A percentile compares a stretch with the other conserved stretches of the same genome.
These are phyloP conservation scores for Didymella glomerata DNA, from an alignment of 2,329 filamentous ascomycete genomes.

Conservation along the genomic window DNA sequence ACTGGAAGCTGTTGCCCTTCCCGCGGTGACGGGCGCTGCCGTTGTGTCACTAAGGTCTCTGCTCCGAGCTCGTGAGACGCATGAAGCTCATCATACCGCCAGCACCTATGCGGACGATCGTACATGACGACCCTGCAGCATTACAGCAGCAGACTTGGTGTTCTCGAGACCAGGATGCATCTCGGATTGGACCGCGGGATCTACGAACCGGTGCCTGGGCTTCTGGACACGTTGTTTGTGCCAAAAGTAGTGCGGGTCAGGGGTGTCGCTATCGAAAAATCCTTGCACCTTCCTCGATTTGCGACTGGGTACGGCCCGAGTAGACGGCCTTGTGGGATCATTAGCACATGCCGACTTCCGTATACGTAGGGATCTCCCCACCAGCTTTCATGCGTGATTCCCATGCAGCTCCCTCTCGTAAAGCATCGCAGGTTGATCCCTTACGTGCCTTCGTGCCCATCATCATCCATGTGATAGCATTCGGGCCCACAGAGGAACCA, in stretches of 20 bases:
- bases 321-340: slow-evolving; percentile 36
- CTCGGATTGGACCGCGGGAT: slow-evolving; percentile 50
- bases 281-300: slow-evolving; percentile 43
- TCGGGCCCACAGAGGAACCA: slow-evolving; percentile 36
- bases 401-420: slow-evolving; percentile 15
- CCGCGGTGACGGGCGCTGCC: slow-evolving; percentile 31
- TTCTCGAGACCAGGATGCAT: slow-evolving; percentile 20
- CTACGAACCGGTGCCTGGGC: slow-evolving; percentile 50
- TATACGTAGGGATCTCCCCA: not conserved
- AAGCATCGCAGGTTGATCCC: slow-evolving; percentile 26
- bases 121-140: slow-evolving; percentile 12
- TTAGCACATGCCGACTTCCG: slow-evolving; percentile 24
- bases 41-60: slow-evolving; percentile 25
- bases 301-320: slow-evolving; percentile 50
- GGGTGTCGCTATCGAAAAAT: slow-evolving; percentile 25
- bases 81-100: slow-evolving; percentile 8
- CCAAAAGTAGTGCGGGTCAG: slow-evolving; percentile 43
- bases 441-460: slow-evolving; percentile 23
- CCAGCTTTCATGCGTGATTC: slow-evolving; percentile 9
- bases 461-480: slow-evolving; percentile 19
- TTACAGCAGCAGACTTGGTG: slow-evolving; percentile 10
- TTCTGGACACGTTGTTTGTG: slow-evolving; percentile 48
- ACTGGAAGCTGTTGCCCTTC: slow-evolving; percentile 26
- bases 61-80: slow-evolving; percentile 10
- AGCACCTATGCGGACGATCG: slow-evolving; percentile 3